A percentile compares a stretch with the other conserved stretches of the same genome.
Evolutionary conservation across 129 eudicot species (phyloP).

Genomic region (Erigeron canadensis): DNA sequence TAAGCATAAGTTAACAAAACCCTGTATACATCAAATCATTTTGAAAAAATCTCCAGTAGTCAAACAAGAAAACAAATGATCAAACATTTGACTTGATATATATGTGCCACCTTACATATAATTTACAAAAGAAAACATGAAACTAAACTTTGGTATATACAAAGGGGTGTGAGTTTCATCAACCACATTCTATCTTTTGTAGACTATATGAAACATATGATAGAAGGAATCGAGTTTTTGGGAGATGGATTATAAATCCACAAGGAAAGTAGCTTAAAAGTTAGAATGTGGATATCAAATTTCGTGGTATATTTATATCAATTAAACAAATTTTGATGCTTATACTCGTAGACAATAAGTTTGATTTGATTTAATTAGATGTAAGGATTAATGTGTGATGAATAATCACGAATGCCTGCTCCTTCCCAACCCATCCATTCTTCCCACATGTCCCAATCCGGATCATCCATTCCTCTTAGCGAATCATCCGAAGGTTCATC

Average conservation of each 20-base stretch:
- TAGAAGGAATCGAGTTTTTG: not conserved
- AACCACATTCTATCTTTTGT: not conserved
- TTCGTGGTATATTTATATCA: not conserved
- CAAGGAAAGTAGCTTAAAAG: not conserved
- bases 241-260: not conserved
- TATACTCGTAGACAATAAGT: too few relatives aligned
- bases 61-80: too few relatives aligned
- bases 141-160: not conserved
- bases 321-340: too few relatives aligned
- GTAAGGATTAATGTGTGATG: conserved; percentile 77
- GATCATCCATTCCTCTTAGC: conserved; percentile 52
- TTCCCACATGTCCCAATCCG: conserved; percentile 82
- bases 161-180: not conserved
- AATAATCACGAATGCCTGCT: conserved; percentile 65
- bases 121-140: too few relatives aligned
- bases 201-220: not conserved
- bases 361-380: conserved; percentile 24
- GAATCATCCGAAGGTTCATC: conserved; percentile 34
- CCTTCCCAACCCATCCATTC: conserved; percentile 99
- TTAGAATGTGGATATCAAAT: too few relatives aligned
- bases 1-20: too few relatives aligned
- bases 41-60: too few relatives aligned
- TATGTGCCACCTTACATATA: too few relatives aligned
- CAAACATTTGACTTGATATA: too few relatives aligned
- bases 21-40: too few relatives aligned